Conservation (phyloP, 805 yeast genomes). For the Zygosaccharomyces gambellarensis region DNA sequence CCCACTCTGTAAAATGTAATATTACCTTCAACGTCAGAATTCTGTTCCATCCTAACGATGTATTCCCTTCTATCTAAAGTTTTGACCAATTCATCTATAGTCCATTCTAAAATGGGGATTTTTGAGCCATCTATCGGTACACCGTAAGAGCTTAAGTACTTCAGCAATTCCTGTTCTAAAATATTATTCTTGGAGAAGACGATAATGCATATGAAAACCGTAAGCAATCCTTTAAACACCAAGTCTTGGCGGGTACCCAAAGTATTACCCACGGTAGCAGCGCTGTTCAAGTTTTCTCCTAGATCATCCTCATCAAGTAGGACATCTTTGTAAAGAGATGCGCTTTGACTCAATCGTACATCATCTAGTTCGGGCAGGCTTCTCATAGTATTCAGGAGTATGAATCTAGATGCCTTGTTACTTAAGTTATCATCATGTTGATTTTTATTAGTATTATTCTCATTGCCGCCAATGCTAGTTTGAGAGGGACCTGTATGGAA, state of each 20-base stretch:
- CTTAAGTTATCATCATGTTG: slow-evolving; percentile 6
- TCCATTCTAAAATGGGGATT: slow-evolving; percentile 25
- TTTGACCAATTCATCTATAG: slow-evolving; percentile 23
- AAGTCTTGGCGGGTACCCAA: slow-evolving; percentile 20
- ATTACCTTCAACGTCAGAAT: slow-evolving; percentile 23
- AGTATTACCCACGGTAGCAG: slow-evolving; percentile 15
- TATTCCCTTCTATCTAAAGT: slow-evolving; percentile 24
- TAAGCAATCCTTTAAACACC: slow-evolving; percentile 23
- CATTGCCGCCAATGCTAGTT: neutral
- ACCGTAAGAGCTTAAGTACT: slow-evolving; percentile 23
- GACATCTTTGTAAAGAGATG: slow-evolving; percentile 12
- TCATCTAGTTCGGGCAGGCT: slow-evolving; percentile 13
- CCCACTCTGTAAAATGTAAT: slow-evolving; percentile 25
- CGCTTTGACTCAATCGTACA: slow-evolving; percentile 15
- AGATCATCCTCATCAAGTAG: slow-evolving; percentile 20
- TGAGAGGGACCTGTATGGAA: neutral
- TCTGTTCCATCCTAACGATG: slow-evolving; percentile 21
- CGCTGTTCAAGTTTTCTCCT: slow-evolving; percentile 18
- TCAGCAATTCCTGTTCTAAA: slow-evolving; percentile 24
- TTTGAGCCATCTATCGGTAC: slow-evolving; percentile 25
- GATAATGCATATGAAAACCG: slow-evolving; percentile 19
- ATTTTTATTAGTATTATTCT: neutral
- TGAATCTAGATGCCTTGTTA: slow-evolving; percentile 21
- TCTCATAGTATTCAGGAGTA: slow-evolving; percentile 21
- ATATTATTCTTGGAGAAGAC: slow-evolving; percentile 29